These are phyloP conservation scores for Oenanthe sinensis DNA, from an alignment of 129 eudicot genomes.

Conservation along the genomic window DNA sequence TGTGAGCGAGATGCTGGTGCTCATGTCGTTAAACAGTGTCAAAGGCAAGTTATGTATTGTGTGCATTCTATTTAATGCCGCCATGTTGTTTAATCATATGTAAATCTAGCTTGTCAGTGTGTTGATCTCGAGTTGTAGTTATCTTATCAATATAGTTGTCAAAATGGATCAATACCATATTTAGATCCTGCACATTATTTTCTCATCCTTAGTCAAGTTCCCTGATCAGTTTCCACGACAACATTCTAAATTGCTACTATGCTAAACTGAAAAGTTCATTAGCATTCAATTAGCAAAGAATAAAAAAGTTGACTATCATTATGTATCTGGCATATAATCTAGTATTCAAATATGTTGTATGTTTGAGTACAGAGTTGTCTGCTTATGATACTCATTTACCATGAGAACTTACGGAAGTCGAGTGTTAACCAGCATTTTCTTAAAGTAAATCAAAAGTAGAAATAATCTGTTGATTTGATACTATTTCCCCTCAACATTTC, in stretches of 20 bases:
- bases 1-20: conserved; percentile 67
- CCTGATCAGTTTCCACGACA: not conserved
- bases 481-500: not conserved
- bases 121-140: not conserved
- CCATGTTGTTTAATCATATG: not conserved
- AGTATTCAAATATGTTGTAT: not conserved
- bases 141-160: not conserved
- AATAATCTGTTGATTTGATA: not conserved
- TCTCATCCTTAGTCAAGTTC: not conserved
- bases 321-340: not conserved
- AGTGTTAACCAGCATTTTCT: not conserved
- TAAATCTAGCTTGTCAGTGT: not conserved
- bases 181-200: not conserved
- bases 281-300: too few species aligned
- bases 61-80: too few species aligned
- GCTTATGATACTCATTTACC: not conserved
- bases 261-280: too few species aligned
- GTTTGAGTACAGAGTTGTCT: not conserved
- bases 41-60: conserved; percentile 35
- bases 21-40: conserved; percentile 48
- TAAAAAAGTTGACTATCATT: not conserved
- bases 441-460: not conserved
- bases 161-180: not conserved
- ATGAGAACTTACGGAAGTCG: not conserved
- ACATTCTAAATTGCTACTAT: not conserved